Conservation (phyloP, 2,329 filamentous ascomycete species). For the Akanthomyces lecanii region DNA sequence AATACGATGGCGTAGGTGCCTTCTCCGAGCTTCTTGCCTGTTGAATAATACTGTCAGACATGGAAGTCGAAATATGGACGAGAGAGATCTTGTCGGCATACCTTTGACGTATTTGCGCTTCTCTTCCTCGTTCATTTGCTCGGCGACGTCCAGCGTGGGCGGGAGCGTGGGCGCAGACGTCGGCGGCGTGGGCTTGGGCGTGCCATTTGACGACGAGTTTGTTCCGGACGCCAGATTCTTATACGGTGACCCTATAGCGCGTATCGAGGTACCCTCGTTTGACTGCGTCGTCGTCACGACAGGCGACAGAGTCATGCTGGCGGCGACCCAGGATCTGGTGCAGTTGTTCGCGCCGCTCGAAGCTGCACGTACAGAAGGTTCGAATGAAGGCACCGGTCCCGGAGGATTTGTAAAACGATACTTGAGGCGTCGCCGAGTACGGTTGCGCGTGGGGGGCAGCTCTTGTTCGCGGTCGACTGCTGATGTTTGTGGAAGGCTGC, state of each 20-base stretch:
- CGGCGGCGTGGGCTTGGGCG: conserved; percentile 34
- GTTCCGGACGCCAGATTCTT: conserved; percentile 35
- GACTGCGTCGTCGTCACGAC: conserved; percentile 39
- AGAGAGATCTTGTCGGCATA: conserved; percentile 28
- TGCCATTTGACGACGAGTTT: conserved; percentile 42
- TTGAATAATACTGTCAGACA: neutral
- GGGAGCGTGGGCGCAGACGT: conserved; percentile 29
- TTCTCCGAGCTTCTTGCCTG: conserved; percentile 86
- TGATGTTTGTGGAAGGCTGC: neutral
- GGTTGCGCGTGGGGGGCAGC: neutral
- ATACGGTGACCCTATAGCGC: conserved; percentile 40
- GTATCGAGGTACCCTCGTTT: conserved; percentile 25
- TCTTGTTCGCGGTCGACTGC: neutral
- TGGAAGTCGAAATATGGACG: neutral
- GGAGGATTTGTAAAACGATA: neutral
- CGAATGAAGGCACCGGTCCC: too few species aligned
- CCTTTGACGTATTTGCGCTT: conserved; percentile 89
- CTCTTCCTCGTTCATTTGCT: conserved; percentile 76
- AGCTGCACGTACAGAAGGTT: too few species aligned
- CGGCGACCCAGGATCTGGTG: neutral
- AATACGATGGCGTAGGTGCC: conserved; percentile 97
- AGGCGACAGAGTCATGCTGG: conserved; percentile 44
- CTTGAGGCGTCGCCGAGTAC: neutral
- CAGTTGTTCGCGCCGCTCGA: neutral
- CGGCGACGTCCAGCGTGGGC: conserved; percentile 57